Evolutionary conservation across 768 basidiomycete genomes (phyloP), one percentile per base, ranked within the genome.

Genomic region (Lanmaoa rubissima): DNA sequence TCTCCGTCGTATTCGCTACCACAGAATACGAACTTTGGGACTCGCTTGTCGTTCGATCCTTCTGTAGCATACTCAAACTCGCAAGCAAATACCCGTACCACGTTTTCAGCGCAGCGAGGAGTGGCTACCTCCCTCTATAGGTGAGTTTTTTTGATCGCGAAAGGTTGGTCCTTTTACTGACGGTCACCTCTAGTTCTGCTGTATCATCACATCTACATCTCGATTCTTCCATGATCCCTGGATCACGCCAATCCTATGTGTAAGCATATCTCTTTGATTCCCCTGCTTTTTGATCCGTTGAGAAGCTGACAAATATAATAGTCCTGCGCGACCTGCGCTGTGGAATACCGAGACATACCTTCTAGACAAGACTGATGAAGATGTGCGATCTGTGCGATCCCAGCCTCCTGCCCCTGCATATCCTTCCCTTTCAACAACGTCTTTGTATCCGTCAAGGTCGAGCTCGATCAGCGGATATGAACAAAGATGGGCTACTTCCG

Each of bases 111-210:
- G 26, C 64, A 61, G n/a, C 61, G 55, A 21, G 51, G 60, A n/a
- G 44, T 61, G 2, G 59, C 80, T 1, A 59, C 75, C 16, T 73
- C 80, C 3, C 78, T 88, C 32, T 89, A 88, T 74, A 84, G 81
- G 87, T 83, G 61, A 48, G 78, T 44, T 26, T 21, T n/a, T 16
- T n/a, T 32, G 40, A 13, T 48, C 24, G 8, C 24, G 53, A 11
- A 36, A 32, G 24, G 11, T 3, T 32, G 28, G 47, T 31, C 17
- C 34, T 6, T 26, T 24, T 48, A 5, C 44, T 68, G 58, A 60
- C 34, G 17, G 28, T n/a, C 48, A 11, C 48, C 24, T 52, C 34
- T 61, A 84, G 84, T 62, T 77, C 81, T 50, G 77, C 83, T 36
- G 80, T 86, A 21, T 81, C 83, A 51, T 75, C 81, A 3, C 76